phyloP scores from a whole-genome alignment of 441 rosid species.

The California macrophylla region DNA sequence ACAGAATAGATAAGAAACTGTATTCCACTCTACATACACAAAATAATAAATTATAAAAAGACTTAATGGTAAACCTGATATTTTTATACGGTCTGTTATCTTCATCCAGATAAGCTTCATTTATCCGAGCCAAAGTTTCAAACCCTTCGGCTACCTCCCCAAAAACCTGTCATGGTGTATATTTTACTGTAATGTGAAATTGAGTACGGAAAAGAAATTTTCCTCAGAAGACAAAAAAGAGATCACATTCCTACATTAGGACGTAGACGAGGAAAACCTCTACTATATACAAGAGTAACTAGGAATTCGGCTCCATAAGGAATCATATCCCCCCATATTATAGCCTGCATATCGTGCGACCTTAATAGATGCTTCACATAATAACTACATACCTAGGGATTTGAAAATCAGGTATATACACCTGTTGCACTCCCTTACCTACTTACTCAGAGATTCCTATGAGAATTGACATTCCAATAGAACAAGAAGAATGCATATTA shows the following conservation, averaged over 20 bases:
- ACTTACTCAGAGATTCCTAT: background rate
- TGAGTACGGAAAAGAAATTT: background rate
- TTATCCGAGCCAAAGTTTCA: slow-evolving; percentile 73
- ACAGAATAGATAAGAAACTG: slow-evolving; percentile 6
- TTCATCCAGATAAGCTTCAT: slow-evolving; percentile 83
- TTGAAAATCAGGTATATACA: background rate
- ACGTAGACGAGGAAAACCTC: background rate
- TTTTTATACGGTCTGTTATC: slow-evolving; percentile 72
- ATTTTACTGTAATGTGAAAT: background rate
- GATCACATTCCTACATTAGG: background rate
- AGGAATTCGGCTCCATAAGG: background rate
- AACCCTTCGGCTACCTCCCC: slow-evolving; percentile 92
- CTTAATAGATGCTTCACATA: background rate
- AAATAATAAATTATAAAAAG: background rate
- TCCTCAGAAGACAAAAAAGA: background rate
- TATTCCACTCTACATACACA: slow-evolving; percentile 5
- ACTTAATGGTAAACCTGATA: slow-evolving; percentile 41
- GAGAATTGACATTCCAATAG: background rate
- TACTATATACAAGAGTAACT: background rate
- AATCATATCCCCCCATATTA: background rate
- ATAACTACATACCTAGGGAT: background rate
- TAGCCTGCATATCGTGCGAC: background rate
- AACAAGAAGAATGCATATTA: background rate
- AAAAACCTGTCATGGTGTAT: slow-evolving; percentile 51
- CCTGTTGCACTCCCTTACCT: background rate